Conservation (phyloP, 441 rosid species). For the Croton laevigatus region DNA sequence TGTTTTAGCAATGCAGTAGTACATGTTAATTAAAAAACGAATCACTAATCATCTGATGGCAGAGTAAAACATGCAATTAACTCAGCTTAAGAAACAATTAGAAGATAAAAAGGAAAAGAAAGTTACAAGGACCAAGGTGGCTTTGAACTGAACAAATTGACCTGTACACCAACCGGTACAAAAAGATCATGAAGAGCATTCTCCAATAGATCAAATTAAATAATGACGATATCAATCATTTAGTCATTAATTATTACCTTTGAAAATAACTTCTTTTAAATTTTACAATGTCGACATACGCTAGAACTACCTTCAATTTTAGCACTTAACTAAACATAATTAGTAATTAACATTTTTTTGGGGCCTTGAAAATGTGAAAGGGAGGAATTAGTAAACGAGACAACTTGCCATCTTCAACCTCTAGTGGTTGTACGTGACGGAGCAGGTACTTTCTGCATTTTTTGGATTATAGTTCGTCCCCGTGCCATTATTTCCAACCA, state of each 20-base stretch:
- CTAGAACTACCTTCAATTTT: neutral
- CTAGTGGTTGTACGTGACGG: neutral
- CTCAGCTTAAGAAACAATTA: neutral
- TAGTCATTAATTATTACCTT: neutral
- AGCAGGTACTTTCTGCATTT: neutral
- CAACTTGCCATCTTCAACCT: neutral
- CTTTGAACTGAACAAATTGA: neutral
- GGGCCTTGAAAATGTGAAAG: neutral
- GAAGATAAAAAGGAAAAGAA: neutral
- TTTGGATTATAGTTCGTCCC: constrained; percentile 6
- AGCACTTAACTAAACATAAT: neutral
- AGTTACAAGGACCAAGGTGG: no score
- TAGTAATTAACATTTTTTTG: neutral
- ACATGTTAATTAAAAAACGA: neutral
- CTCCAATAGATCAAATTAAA: neutral
- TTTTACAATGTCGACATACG: neutral
- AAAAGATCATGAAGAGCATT: neutral
- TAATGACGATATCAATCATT: no score
- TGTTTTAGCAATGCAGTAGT: neutral
- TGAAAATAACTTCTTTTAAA: neutral
- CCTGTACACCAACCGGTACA: neutral
- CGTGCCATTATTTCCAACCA: neutral
- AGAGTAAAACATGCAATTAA: neutral
- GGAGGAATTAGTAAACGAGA: neutral
- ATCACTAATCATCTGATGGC: neutral